phyloP scores from a whole-genome alignment of 805 yeast species.

The Cyberlindnera amylophila region DNA sequence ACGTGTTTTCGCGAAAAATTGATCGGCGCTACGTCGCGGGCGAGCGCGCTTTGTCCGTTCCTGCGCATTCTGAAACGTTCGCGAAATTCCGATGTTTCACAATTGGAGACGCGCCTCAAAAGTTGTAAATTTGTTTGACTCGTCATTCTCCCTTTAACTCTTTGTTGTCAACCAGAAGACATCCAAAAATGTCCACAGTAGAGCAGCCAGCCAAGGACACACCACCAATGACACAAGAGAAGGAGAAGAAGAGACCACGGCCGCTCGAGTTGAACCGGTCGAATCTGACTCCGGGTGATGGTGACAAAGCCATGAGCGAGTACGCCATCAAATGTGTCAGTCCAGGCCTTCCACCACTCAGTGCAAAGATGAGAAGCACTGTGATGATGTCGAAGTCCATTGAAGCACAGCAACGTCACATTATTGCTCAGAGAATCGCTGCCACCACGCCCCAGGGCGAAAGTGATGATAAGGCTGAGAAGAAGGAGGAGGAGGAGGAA shows the following conservation, averaged over 20 bases:
- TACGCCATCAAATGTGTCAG: constrained; percentile 27
- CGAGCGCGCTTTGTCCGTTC: constrained; percentile 2
- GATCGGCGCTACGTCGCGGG: no score
- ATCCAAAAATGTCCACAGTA: neutral
- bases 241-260: constrained; percentile 26
- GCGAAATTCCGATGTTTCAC: constrained; percentile 9
- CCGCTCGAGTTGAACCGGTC: constrained; percentile 26
- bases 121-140: neutral
- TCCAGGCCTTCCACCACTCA: constrained; percentile 28
- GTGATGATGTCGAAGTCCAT: constrained; percentile 25
- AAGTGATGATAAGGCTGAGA: neutral
- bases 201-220: neutral
- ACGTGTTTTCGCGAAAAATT: no score
- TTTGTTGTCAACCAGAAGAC: neutral
- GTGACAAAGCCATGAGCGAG: constrained; percentile 19
- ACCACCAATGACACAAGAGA: constrained; percentile 2
- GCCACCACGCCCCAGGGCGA: constrained; percentile 13
- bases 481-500: neutral
- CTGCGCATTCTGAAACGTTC: constrained; percentile 6
- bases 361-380: constrained; percentile 28
- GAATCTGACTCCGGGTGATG: constrained; percentile 13
- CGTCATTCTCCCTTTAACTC: neutral
- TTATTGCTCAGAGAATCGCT: constrained; percentile 24
- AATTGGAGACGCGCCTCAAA: constrained; percentile 7
- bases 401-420: constrained; percentile 28